Base-by-base conservation (phyloP, 495 filamentous ascomycete species). In the Xylaria nigripes region DNA sequence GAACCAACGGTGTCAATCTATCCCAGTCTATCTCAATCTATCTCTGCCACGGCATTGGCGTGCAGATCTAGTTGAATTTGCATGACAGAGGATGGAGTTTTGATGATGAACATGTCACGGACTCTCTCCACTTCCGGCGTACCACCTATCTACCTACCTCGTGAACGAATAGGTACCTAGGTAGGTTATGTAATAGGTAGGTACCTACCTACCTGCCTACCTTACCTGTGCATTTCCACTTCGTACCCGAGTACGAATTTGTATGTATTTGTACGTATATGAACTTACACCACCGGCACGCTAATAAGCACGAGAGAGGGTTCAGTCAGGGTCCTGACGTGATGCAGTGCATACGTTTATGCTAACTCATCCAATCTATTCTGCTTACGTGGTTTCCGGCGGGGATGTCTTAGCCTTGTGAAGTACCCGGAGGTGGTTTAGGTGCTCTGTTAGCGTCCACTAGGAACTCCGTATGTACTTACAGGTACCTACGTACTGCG, bases 331-430 rank as follows among this genome's bases (percentile, higher is more conserved):
- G 23, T 29, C n/a, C 48, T 24, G 30, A 19, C 27, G 49, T 10
- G 38, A 34, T 51, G 34, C 49, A 32, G 23, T 18, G 27, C 18
- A 43, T 12, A 42, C 22, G n/a, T 40, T 40, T 19, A n/a, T 40
- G n/a, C 2, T 10, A 45, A 41, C 45, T 48, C 29, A 21, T 38
- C 52, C 45, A 55, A 55, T 55, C 52, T 55, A 24, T 32, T 44
- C 27, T 38, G 53, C 53, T 55, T 55, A 55, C 53, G 53, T 55
- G 53, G 27, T 49, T 36, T 55, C 21, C 36, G 27, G 38, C 27
- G 46, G 53, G 46, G 46, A 49, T 25, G 15, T 21, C 43, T 22
- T 48, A 45, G 42, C 32, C 32, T 13, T 12, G n/a, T n/a, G n/a
- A n/a, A n/a, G n/a, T n/a, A n/a, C n/a, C n/a, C n/a, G n/a, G n/a